A percentile compares a stretch with the other conserved stretches of the same genome.
Conservation (phyloP, 768 basidiomycete species). For the Dictyophora rubrovolvata region DNA sequence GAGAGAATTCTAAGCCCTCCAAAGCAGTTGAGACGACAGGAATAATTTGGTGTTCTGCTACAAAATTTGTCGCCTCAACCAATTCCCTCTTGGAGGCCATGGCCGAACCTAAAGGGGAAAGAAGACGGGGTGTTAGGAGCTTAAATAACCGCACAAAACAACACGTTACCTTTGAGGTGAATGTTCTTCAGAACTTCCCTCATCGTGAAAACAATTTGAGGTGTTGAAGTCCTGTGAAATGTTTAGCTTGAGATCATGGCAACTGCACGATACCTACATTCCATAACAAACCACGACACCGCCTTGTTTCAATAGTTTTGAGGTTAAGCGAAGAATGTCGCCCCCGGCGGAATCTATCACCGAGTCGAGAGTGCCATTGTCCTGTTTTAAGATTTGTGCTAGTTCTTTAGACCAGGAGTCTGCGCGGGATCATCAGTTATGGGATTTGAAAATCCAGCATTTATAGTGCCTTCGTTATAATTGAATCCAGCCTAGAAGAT, state of each 20-base stretch:
- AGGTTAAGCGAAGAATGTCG: constrained; percentile 43
- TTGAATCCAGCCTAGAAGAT: constrained; percentile 3
- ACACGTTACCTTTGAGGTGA: constrained; percentile 56
- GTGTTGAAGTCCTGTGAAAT: constrained; percentile 45
- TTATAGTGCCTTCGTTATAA: neutral
- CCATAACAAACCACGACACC: constrained; percentile 57
- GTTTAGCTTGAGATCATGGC: neutral
- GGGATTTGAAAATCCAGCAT: neutral
- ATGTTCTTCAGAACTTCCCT: constrained; percentile 66
- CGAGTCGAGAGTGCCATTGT: constrained; percentile 34
- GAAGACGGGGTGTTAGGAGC: neutral
- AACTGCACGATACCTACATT: constrained; percentile 33
- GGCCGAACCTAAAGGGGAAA: constrained; percentile 47
- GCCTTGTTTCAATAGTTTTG: constrained; percentile 43
- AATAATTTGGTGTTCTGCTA: constrained; percentile 52
- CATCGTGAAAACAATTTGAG: constrained; percentile 62
- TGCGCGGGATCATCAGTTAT: constrained; percentile 13
- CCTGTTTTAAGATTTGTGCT: constrained; percentile 28
- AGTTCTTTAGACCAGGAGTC: constrained; percentile 47
- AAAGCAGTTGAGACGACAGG: constrained; percentile 64
- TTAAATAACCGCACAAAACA: neutral
- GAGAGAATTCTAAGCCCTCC: constrained; percentile 52
- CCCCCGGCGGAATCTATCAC: constrained; percentile 67
- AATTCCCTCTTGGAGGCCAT: constrained; percentile 79
- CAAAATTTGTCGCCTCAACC: constrained; percentile 58